Evolutionary conservation across 495 filamentous ascomycete species (phyloP), one percentile per base, ranked within the genome.

Genomic region (Aspergillus incahuasiensis): DNA sequence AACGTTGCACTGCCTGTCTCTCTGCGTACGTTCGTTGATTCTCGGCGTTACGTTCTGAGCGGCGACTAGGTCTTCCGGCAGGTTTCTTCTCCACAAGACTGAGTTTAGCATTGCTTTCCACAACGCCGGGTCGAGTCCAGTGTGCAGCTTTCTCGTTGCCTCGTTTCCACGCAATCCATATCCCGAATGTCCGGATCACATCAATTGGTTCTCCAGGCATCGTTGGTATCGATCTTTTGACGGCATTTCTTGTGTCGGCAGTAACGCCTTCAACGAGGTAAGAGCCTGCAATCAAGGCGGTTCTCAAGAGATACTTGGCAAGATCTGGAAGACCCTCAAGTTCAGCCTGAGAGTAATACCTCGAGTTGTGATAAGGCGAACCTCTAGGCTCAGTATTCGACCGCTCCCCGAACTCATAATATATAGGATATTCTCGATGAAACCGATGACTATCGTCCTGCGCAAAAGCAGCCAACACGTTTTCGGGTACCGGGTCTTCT

Each of bases 141-240:
- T 79, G 73, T 28, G 87, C 82, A 22, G 86, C 80, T 47, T 70
- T 72, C 59, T 88, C 86, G 57, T 86, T 85, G 4, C 86, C 86
- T 48, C 84, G 84, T 61, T 90, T 90, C 86, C 86, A 89, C 20
- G 85, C 79, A 38, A 80, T 80, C 87, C 87, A 90, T 19, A 86
- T 76, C 3, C 84, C 86, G 57, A 90, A 89, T 21, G 56, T 79
- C 52, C 82, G 79, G 51, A 83, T 76, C 38, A 81, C 69, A 12
- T 82, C 78, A 3, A 88, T 63, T 9, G 86, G 84, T 40, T 89
- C 84, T 25, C 80, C 81, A 45, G 77, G 67, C 20, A 76, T 75
- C 66, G 84, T 82, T 1, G 86, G 86, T 28, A 89, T 87, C 3
- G 85, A 85, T 22, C 78, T 74, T 48, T 74, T 79, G 30, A 89